phyloP scores from a whole-genome alignment of 768 basidiomycete genomes.

The Calocybe gangraenosa region DNA sequence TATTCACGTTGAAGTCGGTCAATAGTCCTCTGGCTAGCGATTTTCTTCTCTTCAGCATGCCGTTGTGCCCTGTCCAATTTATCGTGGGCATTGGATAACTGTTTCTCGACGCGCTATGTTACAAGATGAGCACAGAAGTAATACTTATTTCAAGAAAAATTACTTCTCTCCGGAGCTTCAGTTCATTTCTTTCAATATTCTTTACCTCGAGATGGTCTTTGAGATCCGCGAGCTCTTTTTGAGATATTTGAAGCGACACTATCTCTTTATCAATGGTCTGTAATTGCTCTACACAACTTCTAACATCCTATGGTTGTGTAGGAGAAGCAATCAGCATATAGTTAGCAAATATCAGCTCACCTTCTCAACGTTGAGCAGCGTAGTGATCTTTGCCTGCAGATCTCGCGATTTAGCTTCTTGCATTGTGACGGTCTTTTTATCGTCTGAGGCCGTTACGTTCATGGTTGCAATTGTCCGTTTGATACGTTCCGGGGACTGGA shows the following conservation, averaged over 20 bases:
- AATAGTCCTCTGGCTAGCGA: constrained; percentile 68
- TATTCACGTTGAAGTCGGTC: constrained; percentile 76
- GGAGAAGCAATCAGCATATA: not conserved
- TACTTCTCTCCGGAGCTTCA: constrained; percentile 67
- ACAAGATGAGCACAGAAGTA: not conserved
- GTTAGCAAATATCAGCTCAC: constrained; percentile 26
- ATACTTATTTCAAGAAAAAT: constrained; percentile 2
- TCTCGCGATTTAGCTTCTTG: constrained; percentile 77
- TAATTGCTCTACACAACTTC: constrained; percentile 71
- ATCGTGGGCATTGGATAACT: constrained; percentile 76
- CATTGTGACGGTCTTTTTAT: constrained; percentile 60
- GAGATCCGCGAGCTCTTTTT: constrained; percentile 65
- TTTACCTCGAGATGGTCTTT: constrained; percentile 69
- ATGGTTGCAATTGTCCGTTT: constrained; percentile 79
- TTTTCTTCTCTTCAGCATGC: constrained; percentile 76
- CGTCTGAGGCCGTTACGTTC: constrained; percentile 60
- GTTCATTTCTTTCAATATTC: constrained; percentile 68
- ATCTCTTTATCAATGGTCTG: constrained; percentile 69
- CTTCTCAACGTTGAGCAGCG: constrained; percentile 72
- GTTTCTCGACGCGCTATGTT: constrained; percentile 71
- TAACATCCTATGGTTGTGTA: constrained; percentile 52
- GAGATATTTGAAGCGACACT: constrained; percentile 53
- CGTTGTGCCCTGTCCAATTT: constrained; percentile 77
- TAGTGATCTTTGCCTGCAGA: constrained; percentile 68
- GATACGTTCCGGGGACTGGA: constrained; percentile 89